Conservation (phyloP, 1,284 basidiomycete species). For the Agaricales sp. region DNA sequence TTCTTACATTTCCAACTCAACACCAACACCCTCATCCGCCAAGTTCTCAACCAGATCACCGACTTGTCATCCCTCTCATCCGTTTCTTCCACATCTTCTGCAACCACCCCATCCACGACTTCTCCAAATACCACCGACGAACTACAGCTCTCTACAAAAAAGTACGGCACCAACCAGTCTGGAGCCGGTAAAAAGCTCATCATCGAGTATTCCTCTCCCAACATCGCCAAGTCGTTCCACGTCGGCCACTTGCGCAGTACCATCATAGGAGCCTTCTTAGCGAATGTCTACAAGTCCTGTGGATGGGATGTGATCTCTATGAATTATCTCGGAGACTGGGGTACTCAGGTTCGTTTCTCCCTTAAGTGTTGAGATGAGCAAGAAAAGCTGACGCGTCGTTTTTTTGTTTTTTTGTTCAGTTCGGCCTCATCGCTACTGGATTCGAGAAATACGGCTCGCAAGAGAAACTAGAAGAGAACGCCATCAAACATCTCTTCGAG, state of each 20-base stretch:
- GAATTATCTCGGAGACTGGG: constrained; percentile 96
- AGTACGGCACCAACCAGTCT: constrained; percentile 68
- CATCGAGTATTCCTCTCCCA: constrained; percentile 91
- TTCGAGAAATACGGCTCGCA: constrained; percentile 89
- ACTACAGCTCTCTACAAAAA: constrained; percentile 12
- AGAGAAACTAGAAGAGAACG: constrained; percentile 75
- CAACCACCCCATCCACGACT: constrained; percentile 56
- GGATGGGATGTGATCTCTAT: constrained; percentile 89
- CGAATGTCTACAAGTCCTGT: constrained; percentile 86
- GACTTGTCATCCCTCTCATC: background rate
- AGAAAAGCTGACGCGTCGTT: too few species aligned
- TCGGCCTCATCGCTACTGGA: constrained; percentile 85
- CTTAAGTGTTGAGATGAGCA: too few species aligned
- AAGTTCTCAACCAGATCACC: constrained; percentile 71
- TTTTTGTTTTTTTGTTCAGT: constrained; percentile 26
- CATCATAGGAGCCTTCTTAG: constrained; percentile 93
- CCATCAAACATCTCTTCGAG: constrained; percentile 92
- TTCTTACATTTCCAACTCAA: constrained; percentile 81
- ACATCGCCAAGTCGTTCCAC: constrained; percentile 99
- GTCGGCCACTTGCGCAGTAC: constrained; percentile 95
- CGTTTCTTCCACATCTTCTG: background rate
- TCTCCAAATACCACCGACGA: constrained; percentile 31
- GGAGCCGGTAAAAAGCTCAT: constrained; percentile 75
- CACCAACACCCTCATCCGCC: constrained; percentile 60
- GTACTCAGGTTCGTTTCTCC: constrained; percentile 60